Base-by-base conservation (phyloP, 2,329 filamentous ascomycete species). In the Stachybotrys chlorohalonatus region DNA sequence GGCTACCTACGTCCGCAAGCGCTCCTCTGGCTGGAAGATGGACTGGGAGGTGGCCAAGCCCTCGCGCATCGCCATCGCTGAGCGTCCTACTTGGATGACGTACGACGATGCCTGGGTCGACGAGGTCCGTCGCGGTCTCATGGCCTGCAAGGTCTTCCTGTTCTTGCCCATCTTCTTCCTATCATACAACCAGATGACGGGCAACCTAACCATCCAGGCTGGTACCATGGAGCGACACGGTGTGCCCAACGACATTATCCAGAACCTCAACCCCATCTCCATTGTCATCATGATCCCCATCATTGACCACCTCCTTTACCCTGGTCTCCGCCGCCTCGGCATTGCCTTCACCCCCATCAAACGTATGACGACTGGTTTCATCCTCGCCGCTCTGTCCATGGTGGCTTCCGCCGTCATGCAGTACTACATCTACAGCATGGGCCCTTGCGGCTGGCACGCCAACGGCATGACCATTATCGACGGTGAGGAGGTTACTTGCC, bases 71-170 rank as follows among this genome's bases (percentile, higher is more conserved):
- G 72, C 78, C 9, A 72, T 77, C 45, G 68, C 68, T 1, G 66
- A 76, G 58, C 83, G 84, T 54, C 87, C 87, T 0, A 47, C 54
- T 0, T 92, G 87, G 87, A 91, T 92, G 85, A 87, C 84, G 0
- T 91, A 90, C 61, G 88, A 93, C 58, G 89, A 93, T 61, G 82
- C 82, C 53, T 93, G 88, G 87, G 88, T 93, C 39, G 87, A 90
- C 65, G 86, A 92, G 66, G 83, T 91, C 51, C 77, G 78, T 53
- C 85, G 87, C 70, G 87, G 86, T 57, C 74, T 88, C 55, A 76
- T 80, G 62, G 85, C 86, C 55, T 89, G 85, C 74, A 77, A 81
- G 59, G 86, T 90, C 39, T 92, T 89, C 69, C 69, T 84, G 58
- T 90, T 86, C 75, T 80, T 85, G 55, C 86, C 86, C 47, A 77